Evolutionary conservation across 129 eudicot species (phyloP).

Genomic region (Chrysanthemum seticuspe): DNA sequence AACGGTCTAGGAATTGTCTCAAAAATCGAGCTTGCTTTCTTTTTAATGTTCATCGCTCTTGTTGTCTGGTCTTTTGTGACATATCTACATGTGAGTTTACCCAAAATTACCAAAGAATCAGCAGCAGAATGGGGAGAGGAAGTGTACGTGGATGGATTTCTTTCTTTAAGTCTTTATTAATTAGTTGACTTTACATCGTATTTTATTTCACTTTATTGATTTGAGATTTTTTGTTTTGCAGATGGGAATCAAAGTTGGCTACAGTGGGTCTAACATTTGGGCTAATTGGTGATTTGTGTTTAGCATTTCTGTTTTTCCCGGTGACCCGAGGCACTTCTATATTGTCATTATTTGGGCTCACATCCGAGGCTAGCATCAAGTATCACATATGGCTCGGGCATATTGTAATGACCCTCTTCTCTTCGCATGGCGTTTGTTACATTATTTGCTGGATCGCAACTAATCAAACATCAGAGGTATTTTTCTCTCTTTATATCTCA

Average conservation of each 20-base stretch:
- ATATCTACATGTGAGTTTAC: constrained; percentile 44
- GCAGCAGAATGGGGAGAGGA: constrained; percentile 47
- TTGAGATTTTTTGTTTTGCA: constrained; percentile 15
- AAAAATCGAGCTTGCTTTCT: constrained; percentile 59
- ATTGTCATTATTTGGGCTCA: constrained; percentile 56
- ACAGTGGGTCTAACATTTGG: constrained; percentile 56
- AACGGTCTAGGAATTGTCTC: constrained; percentile 84
- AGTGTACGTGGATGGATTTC: constrained; percentile 42
- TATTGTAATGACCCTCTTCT: constrained; percentile 57
- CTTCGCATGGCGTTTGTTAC: constrained; percentile 77
- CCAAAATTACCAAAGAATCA: constrained; percentile 42
- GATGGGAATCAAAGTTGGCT: constrained; percentile 70
- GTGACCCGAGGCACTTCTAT: constrained; percentile 82
- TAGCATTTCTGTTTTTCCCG: constrained; percentile 72
- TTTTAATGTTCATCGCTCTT: constrained; percentile 77
- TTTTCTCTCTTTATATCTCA: not conserved
- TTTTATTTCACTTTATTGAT: not conserved
- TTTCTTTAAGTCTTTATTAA: not conserved
- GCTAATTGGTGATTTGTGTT: constrained; percentile 56
- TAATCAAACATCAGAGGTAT: constrained; percentile 56
- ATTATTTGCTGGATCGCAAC: constrained; percentile 59
- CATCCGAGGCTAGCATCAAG: constrained; percentile 78
- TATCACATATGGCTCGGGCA: constrained; percentile 94
- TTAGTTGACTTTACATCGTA: not conserved
- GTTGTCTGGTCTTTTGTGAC: constrained; percentile 52